These are phyloP conservation scores for Trichoderma gracile DNA, from an alignment of 2,329 filamentous ascomycete genomes.

Conservation along the genomic window DNA sequence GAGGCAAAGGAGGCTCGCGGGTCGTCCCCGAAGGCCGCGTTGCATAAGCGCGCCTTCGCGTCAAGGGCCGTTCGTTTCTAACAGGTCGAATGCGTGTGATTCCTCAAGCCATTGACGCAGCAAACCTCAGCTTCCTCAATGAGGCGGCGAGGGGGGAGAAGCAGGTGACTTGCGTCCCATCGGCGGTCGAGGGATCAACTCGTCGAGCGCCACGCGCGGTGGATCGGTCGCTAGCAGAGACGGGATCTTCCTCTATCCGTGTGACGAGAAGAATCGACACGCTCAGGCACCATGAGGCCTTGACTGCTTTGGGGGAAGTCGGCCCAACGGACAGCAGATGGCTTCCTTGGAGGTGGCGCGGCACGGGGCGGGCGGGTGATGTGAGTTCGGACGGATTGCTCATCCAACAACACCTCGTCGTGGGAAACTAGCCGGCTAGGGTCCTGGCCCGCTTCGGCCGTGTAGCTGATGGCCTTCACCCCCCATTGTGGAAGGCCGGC, in stretches of 20 bases:
- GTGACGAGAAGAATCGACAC: constrained; percentile 13
- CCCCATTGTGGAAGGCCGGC: constrained; percentile 50
- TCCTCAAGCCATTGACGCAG: constrained; percentile 1
- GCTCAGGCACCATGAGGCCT: constrained; percentile 7
- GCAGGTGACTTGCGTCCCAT: constrained; percentile 11
- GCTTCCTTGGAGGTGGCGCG: constrained; percentile 38
- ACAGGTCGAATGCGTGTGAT: constrained; percentile 12
- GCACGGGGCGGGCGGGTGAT: constrained; percentile 36
- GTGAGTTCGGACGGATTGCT: constrained; percentile 24
- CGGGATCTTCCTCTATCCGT: constrained; percentile 8
- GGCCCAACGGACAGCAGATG: constrained; percentile 16
- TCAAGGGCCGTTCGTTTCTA: constrained; percentile 2
- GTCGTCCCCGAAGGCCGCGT: neutral
- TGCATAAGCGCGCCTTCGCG: constrained; percentile 19
- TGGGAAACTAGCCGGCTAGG: constrained; percentile 26
- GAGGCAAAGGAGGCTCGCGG: constrained; percentile 5
- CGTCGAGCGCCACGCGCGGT: constrained; percentile 8
- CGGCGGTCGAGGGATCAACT: constrained; percentile 1
- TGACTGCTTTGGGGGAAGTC: constrained; percentile 18
- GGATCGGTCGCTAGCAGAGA: constrained; percentile 2
- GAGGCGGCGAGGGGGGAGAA: constrained; percentile 12
- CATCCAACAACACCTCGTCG: constrained; percentile 23
- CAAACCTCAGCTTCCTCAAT: constrained; percentile 8
- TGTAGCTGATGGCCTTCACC: constrained; percentile 30
- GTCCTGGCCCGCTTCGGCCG: constrained; percentile 19